A percentile compares a stretch with the other conserved stretches of the same genome.
These are phyloP conservation scores for Prinsepia uniflora DNA, from an alignment of 306 rosid genomes.

Conservation along the genomic window DNA sequence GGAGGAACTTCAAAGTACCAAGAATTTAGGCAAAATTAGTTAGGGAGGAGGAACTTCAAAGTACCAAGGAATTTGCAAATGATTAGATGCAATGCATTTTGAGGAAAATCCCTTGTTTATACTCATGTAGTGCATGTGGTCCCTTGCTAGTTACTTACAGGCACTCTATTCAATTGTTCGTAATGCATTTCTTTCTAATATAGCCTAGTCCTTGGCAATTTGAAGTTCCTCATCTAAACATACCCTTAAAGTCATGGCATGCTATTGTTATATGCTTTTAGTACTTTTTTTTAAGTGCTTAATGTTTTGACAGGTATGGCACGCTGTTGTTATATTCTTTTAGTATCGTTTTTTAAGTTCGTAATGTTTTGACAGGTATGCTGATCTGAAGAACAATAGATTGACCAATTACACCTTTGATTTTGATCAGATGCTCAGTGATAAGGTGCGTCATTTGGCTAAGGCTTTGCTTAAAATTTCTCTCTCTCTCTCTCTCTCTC, in stretches of 20 bases:
- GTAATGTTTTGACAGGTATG: constrained; percentile 63
- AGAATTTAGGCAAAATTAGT: no score
- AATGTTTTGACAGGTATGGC: constrained; percentile 48
- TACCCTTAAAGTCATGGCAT: not conserved
- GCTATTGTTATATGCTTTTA: constrained; percentile 1
- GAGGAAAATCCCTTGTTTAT: no score
- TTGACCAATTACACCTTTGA: constrained; percentile 81
- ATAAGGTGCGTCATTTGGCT: constrained; percentile 50
- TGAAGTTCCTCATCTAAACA: no score
- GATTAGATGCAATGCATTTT: no score
- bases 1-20: no score
- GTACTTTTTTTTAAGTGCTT: constrained; percentile 4
- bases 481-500: not conserved
- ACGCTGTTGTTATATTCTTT: not conserved
- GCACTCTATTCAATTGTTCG: no score
- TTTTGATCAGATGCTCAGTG: constrained; percentile 92
- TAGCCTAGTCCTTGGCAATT: no score
- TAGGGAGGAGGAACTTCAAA: no score
- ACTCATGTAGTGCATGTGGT: no score
- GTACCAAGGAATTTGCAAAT: no score
- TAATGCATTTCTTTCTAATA: no score
- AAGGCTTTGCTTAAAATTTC: not conserved
- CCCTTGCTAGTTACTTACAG: no score
- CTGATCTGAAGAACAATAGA: constrained; percentile 92
- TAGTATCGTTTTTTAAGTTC: constrained; percentile 4